Evolutionary conservation across 1,284 basidiomycete genomes (phyloP).

Genomic region (Mrakiaceae sp.): DNA sequence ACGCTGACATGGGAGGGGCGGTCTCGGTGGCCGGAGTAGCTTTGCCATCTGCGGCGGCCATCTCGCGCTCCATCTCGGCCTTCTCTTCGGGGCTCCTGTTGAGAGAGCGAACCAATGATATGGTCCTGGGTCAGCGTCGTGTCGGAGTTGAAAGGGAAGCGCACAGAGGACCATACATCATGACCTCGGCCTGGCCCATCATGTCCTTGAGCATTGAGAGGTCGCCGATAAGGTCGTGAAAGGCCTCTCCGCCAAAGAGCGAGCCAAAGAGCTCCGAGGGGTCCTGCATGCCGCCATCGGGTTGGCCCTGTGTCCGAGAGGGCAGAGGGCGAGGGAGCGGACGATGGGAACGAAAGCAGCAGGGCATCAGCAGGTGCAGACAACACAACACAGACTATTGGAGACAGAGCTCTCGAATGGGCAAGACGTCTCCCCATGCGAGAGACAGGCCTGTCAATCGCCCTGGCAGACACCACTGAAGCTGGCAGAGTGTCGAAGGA

Average conservation of each 20-base stretch:
- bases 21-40: constrained; percentile 26
- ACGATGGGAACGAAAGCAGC: neutral
- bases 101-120: neutral
- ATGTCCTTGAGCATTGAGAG: constrained; percentile 87
- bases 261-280: constrained; percentile 83
- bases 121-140: neutral
- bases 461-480: too few species aligned
- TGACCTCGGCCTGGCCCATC: constrained; percentile 62
- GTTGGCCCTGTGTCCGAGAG: constrained; percentile 46
- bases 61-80: constrained; percentile 68
- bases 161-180: constrained; percentile 40
- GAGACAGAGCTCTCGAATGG: too few species aligned
- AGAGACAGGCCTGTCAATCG: too few species aligned
- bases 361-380: neutral
- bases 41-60: constrained; percentile 33
- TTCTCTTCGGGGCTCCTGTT: constrained; percentile 53
- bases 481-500: too few species aligned
- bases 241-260: constrained; percentile 81
- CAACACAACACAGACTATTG: too few species aligned
- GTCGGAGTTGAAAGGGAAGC: neutral
- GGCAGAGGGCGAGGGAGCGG: neutral
- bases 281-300: constrained; percentile 67
- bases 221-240: constrained; percentile 64
- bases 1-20: constrained; percentile 20
- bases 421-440: too few species aligned